Conservation (phyloP, 768 basidiomycete species). For the Collybiopsis confluens region DNA sequence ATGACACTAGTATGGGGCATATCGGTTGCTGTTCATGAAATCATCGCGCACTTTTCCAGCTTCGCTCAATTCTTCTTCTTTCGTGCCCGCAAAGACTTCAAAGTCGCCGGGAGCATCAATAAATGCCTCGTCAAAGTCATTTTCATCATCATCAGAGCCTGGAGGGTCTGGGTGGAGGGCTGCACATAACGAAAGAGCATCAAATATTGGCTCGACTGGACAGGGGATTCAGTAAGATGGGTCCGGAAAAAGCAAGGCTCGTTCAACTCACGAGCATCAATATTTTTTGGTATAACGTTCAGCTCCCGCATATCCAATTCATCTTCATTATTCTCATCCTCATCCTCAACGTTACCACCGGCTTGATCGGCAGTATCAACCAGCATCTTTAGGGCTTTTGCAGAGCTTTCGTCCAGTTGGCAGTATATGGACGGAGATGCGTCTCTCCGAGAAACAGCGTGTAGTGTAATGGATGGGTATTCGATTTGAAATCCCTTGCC, state of each 20-base stretch:
- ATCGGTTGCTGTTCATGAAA: constrained; percentile 75
- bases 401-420: constrained; percentile 72
- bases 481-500: constrained; percentile 78
- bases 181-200: constrained; percentile 81
- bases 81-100: constrained; percentile 51
- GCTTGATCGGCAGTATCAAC: constrained; percentile 26
- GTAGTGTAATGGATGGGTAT: constrained; percentile 89
- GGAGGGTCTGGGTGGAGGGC: constrained; percentile 76
- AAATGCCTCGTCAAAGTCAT: constrained; percentile 51
- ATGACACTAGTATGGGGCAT: constrained; percentile 68
- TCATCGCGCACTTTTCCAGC: constrained; percentile 93
- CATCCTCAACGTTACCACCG: constrained; percentile 5
- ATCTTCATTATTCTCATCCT: constrained; percentile 27
- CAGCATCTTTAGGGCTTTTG: constrained; percentile 15
- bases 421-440: constrained; percentile 79
- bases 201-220: constrained; percentile 80
- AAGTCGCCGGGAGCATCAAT: constrained; percentile 51
- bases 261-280: constrained; percentile 51
- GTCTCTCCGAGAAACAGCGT: constrained; percentile 77
- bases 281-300: constrained; percentile 61
- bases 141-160: constrained; percentile 40
- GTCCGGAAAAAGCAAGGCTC: not conserved
- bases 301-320: constrained; percentile 72
- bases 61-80: constrained; percentile 72
- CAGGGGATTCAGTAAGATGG: not conserved